Base-by-base conservation (phyloP, 2,329 filamentous ascomycete genomes). In the Diaporthe citrichinensis region DNA sequence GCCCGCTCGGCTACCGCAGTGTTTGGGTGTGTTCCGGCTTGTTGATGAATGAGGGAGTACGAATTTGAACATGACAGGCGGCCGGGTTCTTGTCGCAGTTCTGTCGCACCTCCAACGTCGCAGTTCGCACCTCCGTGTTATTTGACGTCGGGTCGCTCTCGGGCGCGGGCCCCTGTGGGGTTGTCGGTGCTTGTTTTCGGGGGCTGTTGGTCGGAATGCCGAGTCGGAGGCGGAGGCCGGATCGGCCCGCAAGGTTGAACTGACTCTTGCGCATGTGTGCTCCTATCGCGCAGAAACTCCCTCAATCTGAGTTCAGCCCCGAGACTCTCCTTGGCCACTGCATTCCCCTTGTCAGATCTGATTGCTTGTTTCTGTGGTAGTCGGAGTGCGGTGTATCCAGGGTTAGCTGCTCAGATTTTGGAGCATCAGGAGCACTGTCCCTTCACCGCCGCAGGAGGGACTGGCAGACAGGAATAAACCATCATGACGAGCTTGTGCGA, bases 241-340 rank as follows among this genome's bases (percentile, higher is more conserved):
- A 53, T 53, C 46, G 65, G 46, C 46, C 65, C 65, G 65, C 28
- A 53, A 39, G 31, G 49, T 53, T 53, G 34, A 39, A 53, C 23
- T 68, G 46, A 25, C 25, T 53, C 28, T 36, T 53, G 44, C 31
- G 58, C 10, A 8, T 23, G 46, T 49, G 44, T 49, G 41, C 61
- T n/a, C 28, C 41, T 15, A 28, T 65, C 28, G 17, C 46, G 28
- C 62, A 25, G 44, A 39, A 36, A 36, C 31, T 25, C 65, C 23
- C 14, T n/a, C 4, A 34, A 31, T 67, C 28, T 36, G 28, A 34
- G 20, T n/a, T 49, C 20, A 23, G 9, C 28, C 41, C 61, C 41
- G 17, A 44, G 58, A 61, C 41, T 12, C 28, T 46, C 28, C 17
- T 51, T 25, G 44, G 31, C 44, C 31, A 51, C 34, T 51, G 31